phyloP scores from a whole-genome alignment of 306 rosid species.

The Quercus glauca region DNA sequence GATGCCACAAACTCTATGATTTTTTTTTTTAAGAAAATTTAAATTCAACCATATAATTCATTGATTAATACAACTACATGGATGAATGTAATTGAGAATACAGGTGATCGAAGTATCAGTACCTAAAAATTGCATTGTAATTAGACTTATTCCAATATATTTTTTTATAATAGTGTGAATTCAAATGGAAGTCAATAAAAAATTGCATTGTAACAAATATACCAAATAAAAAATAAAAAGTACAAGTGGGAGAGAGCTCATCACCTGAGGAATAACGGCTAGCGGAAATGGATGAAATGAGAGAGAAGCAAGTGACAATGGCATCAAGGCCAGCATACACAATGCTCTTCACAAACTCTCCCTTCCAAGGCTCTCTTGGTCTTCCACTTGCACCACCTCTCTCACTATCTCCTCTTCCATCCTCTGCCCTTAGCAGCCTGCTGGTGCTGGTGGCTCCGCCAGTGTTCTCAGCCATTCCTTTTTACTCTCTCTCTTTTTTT shows the following conservation, averaged over 20 bases:
- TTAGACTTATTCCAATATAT: too few relatives aligned
- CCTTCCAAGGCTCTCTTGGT: constrained; percentile 63
- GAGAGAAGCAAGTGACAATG: constrained; percentile 55
- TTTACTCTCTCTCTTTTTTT: neutral
- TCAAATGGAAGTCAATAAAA: too few relatives aligned
- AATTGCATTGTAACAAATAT: too few relatives aligned
- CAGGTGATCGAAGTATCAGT: too few relatives aligned
- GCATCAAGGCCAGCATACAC: constrained; percentile 60
- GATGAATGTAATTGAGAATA: too few relatives aligned
- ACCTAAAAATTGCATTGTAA: too few relatives aligned
- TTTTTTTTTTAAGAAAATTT: too few relatives aligned
- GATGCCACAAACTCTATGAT: too few relatives aligned
- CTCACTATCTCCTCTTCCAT: neutral
- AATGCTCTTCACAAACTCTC: constrained; percentile 44
- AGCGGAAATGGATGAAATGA: constrained; percentile 62
- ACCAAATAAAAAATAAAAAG: too few relatives aligned
- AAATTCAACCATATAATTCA: too few relatives aligned
- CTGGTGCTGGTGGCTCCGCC: constrained; percentile 12
- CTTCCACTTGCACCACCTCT: constrained; percentile 21
- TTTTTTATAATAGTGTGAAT: too few relatives aligned
- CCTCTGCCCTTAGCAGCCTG: constrained; percentile 14
- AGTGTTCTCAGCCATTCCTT: constrained; percentile 1
- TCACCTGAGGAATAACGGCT: constrained; percentile 38
- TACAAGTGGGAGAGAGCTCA: neutral
- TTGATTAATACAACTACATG: too few relatives aligned